phyloP scores from a whole-genome alignment of 192 early-diverging fungal species.

The Coemansia sp. region DNA sequence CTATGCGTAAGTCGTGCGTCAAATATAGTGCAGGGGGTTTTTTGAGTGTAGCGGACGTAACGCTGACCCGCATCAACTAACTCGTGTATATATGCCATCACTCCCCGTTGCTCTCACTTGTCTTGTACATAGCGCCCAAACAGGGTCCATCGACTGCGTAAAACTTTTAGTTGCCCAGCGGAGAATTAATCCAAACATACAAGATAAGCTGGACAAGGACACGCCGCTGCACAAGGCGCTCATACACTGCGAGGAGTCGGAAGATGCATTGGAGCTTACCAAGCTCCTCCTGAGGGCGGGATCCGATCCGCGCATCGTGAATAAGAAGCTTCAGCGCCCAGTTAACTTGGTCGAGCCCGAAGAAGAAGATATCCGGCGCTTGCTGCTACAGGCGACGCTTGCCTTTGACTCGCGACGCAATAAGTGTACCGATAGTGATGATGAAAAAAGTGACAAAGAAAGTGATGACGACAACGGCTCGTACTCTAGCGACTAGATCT shows the following conservation, averaged over 20 bases:
- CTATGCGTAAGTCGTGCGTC: constrained; percentile 56
- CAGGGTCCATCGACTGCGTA: constrained; percentile 60
- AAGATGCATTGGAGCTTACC: constrained; percentile 60
- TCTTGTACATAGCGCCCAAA: constrained; percentile 44
- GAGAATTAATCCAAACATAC: constrained; percentile 58
- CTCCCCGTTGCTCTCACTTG: background rate
- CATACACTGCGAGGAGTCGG: constrained; percentile 55
- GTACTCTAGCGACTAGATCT: constrained; percentile 23
- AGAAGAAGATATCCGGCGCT: constrained; percentile 29
- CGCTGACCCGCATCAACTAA: constrained; percentile 9
- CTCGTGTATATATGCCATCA: constrained; percentile 11
- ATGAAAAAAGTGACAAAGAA: background rate
- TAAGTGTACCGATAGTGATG: background rate
- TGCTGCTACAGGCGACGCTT: constrained; percentile 35
- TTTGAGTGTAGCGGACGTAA: background rate
- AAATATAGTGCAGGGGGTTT: background rate
- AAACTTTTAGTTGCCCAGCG: constrained; percentile 55
- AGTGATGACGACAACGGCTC: constrained; percentile 7
- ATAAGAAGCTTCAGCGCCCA: constrained; percentile 36
- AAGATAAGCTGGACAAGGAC: constrained; percentile 56
- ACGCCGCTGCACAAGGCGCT: constrained; percentile 74
- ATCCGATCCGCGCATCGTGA: constrained; percentile 52
- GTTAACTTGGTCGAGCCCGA: constrained; percentile 27
- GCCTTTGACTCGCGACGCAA: constrained; percentile 11
- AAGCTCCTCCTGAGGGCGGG: constrained; percentile 57